Evolutionary conservation across 768 basidiomycete species (phyloP).

Genomic region (Albatrellus ellisii): DNA sequence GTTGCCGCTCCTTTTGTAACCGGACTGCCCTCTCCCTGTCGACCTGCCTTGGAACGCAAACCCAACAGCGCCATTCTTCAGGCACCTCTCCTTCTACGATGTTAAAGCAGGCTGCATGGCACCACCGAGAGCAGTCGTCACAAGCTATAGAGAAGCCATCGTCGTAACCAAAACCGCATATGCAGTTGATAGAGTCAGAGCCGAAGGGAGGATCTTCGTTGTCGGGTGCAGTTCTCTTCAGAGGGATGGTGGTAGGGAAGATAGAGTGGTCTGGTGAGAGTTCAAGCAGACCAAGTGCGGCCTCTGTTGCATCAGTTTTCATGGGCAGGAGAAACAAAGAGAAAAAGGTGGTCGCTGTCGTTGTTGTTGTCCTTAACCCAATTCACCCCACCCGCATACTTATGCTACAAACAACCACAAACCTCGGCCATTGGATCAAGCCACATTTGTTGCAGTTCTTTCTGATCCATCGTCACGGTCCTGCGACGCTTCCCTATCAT

Average conservation of each 20-base stretch:
- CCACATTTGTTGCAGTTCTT: too few species aligned
- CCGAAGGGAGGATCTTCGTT: constrained; percentile 13
- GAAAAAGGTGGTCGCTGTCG: background rate
- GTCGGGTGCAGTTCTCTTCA: constrained; percentile 23
- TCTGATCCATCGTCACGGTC: too few species aligned
- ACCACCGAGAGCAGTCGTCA: constrained; percentile 73
- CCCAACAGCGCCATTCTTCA: constrained; percentile 69
- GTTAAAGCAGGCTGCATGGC: constrained; percentile 69
- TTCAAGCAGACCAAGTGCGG: constrained; percentile 42
- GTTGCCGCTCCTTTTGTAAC: constrained; percentile 29
- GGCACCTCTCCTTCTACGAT: constrained; percentile 47
- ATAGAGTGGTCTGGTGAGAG: constrained; percentile 28
- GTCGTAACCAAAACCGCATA: constrained; percentile 62
- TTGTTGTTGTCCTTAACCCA: background rate
- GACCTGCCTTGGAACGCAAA: constrained; percentile 39
- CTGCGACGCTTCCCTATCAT: too few species aligned
- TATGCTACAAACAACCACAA: too few species aligned
- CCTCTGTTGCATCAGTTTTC: constrained; percentile 46
- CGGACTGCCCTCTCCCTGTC: constrained; percentile 35
- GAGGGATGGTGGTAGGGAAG: constrained; percentile 25
- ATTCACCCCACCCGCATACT: too few species aligned
- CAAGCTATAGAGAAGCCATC: constrained; percentile 83
- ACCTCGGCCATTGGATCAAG: too few species aligned
- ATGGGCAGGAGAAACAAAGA: constrained; percentile 16
- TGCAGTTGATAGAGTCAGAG: constrained; percentile 49